A percentile compares a stretch with the other conserved stretches of the same genome.
Conservation (phyloP, 208 protist species). For the Acanthamoeba triangularis region DNA sequence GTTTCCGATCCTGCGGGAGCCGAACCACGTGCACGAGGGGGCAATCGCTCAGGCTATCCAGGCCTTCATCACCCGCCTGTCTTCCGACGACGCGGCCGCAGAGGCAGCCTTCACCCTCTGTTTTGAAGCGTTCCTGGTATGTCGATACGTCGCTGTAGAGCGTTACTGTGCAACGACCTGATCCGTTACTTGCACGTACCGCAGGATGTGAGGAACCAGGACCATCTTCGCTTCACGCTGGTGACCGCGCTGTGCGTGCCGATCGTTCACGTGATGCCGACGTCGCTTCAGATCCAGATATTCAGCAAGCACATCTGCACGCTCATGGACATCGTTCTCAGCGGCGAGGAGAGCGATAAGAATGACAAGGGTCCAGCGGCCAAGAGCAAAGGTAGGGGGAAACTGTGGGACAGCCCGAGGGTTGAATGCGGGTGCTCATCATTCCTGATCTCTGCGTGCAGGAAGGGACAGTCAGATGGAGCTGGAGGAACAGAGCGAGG, state of each 20-base stretch:
- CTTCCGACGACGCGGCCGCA: conserved; percentile 27
- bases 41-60: conserved; percentile 72
- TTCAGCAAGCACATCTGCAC: conserved; percentile 60
- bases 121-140: conserved; percentile 78
- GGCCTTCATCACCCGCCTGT: conserved; percentile 56
- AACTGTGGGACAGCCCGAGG: neutral
- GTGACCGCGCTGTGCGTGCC: conserved; percentile 71
- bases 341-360: conserved; percentile 75
- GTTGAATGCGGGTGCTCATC: neutral
- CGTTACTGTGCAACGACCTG: neutral
- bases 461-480: conserved; percentile 60
- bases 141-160: neutral
- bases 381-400: neutral
- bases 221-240: conserved; percentile 60
- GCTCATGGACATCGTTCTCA: conserved; percentile 75
- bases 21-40: conserved; percentile 76
- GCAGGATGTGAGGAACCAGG: conserved; percentile 67
- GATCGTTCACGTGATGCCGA: conserved; percentile 68
- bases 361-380: conserved; percentile 10
- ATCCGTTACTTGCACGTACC: neutral
- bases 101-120: conserved; percentile 78
- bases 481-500: conserved; percentile 45
- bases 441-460: neutral
- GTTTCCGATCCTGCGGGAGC: conserved; percentile 82
- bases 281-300: conserved; percentile 32